phyloP scores from a whole-genome alignment of 2,329 filamentous ascomycete species.

The Fusarium sp. region DNA sequence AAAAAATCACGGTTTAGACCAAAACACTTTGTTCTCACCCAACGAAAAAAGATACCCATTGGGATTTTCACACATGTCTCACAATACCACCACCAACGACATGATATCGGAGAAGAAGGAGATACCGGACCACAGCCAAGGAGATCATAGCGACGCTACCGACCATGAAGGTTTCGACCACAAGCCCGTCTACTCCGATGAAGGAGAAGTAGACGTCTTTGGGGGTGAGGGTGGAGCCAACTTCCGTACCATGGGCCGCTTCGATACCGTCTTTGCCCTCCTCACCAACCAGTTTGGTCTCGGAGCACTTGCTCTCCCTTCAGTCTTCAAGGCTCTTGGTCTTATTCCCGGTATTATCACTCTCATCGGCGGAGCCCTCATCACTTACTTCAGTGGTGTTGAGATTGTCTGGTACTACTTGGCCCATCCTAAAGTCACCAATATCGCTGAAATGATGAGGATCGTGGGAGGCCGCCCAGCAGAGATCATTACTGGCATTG shows the following conservation, averaged over 20 bases:
- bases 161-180: conserved; percentile 15
- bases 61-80: conserved; percentile 12
- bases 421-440: conserved; percentile 18
- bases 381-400: conserved; percentile 23
- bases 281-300: conserved; percentile 27
- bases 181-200: conserved; percentile 1
- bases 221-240: conserved; percentile 11
- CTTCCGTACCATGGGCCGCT: conserved; percentile 21
- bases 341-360: conserved; percentile 23
- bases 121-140: conserved; percentile 9
- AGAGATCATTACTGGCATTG: conserved; percentile 17
- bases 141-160: conserved; percentile 15
- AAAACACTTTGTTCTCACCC: conserved; percentile 1
- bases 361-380: conserved; percentile 4
- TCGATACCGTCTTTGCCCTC: conserved; percentile 26
- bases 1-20: neutral
- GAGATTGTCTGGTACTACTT: conserved; percentile 20
- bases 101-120: conserved; percentile 18
- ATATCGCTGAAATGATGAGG: conserved; percentile 24
- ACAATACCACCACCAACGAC: conserved; percentile 22
- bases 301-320: conserved; percentile 20
- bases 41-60: conserved; percentile 1
- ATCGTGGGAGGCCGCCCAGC: conserved; percentile 23
- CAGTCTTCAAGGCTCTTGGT: conserved; percentile 19
- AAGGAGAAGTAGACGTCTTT: conserved; percentile 12